Evolutionary conservation across 169 alveolate genomes (phyloP).

Genomic region (Cyclospora cayetanensis): DNA sequence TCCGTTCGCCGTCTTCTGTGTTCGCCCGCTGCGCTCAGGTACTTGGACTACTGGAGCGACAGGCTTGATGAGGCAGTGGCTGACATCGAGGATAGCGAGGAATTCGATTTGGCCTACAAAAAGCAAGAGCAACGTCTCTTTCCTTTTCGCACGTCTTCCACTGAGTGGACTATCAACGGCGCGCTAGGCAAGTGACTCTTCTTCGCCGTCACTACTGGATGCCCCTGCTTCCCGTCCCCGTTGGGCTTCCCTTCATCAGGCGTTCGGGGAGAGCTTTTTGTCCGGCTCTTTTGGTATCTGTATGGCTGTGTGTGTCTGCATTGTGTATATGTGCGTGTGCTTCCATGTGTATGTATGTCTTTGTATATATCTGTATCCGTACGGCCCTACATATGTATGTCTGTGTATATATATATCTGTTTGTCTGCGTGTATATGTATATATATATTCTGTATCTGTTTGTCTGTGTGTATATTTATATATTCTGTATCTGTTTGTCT

Average conservation of each 20-base stretch:
- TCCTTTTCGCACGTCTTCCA: conserved; percentile 59
- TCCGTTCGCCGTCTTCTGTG: too few relatives aligned
- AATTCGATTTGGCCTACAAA: conserved; percentile 18
- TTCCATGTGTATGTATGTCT: neutral
- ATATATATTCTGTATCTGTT: neutral
- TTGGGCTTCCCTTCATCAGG: neutral
- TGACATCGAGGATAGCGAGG: conserved; percentile 41
- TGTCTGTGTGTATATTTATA: neutral
- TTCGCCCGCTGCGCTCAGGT: neutral
- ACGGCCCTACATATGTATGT: too few relatives aligned
- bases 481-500: too few relatives aligned
- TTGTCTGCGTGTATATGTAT: neutral
- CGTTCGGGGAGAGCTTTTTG: neutral
- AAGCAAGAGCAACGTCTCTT: conserved; percentile 36
- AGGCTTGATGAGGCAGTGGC: conserved; percentile 35
- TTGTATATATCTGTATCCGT: neutral
- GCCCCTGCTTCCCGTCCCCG: neutral
- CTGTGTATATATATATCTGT: neutral
- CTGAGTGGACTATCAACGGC: conserved; percentile 59
- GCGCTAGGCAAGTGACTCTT: neutral
- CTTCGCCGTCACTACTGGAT: neutral
- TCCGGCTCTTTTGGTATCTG: neutral
- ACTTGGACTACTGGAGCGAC: conserved; percentile 43
- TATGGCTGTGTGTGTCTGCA: neutral
- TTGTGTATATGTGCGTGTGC: neutral